Conservation (phyloP, 805 yeast species). For the Candida easanensis region DNA sequence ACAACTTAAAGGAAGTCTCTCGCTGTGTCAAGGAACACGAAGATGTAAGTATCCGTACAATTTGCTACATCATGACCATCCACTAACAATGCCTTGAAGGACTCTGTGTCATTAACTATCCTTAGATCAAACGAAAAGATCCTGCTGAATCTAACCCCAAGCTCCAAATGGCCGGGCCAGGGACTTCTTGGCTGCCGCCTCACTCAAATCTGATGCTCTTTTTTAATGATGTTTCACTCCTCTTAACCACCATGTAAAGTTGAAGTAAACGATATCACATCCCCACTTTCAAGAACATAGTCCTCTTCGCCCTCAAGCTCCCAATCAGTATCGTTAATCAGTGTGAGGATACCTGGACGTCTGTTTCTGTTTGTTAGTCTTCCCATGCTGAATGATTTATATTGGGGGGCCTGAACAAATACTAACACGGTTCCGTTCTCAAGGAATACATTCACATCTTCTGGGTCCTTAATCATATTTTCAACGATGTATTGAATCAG, state of each 20-base stretch:
- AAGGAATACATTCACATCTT: constrained; percentile 70
- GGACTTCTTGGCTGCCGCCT: constrained; percentile 29
- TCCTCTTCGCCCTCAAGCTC: constrained; percentile 88
- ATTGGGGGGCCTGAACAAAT: neutral
- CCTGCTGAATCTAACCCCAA: constrained; percentile 9
- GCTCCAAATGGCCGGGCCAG: constrained; percentile 25
- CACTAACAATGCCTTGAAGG: too few relatives aligned
- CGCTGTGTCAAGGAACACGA: constrained; percentile 39
- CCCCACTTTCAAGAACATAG: constrained; percentile 73
- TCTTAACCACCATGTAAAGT: constrained; percentile 89
- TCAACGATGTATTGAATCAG: constrained; percentile 53
- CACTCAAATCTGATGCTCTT: constrained; percentile 21
- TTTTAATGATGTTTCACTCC: constrained; percentile 1
- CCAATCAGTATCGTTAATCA: constrained; percentile 96
- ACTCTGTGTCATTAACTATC: neutral
- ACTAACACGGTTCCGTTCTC: constrained; percentile 57
- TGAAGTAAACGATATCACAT: constrained; percentile 81
- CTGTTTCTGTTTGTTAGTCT: constrained; percentile 31
- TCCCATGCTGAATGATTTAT: neutral
- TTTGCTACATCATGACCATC: too few relatives aligned
- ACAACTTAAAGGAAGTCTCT: constrained; percentile 44
- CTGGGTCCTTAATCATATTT: constrained; percentile 54
- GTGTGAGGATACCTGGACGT: constrained; percentile 89
- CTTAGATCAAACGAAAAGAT: constrained; percentile 4
- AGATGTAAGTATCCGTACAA: constrained; percentile 31